Evolutionary conservation across 371 early-diverging fungal species (phyloP).

Genomic region (Synchytrium microbalum): DNA sequence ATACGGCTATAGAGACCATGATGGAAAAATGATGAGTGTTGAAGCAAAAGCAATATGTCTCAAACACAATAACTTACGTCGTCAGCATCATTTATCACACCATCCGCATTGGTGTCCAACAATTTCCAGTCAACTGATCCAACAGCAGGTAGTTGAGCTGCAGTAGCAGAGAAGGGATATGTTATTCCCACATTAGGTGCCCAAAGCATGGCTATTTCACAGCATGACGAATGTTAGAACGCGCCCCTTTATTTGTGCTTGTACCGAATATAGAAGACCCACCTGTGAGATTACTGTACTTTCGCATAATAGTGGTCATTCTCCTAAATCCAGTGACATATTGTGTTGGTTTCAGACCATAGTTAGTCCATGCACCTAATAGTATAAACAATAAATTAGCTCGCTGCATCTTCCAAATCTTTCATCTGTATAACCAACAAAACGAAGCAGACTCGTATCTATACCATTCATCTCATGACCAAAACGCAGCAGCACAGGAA

Average conservation of each 20-base stretch:
- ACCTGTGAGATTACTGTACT: conserved; percentile 24
- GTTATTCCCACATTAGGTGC: conserved; percentile 31
- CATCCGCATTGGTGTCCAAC: conserved; percentile 30
- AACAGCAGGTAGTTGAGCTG: neutral
- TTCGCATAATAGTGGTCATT: conserved; percentile 11
- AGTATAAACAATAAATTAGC: neutral
- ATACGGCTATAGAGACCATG: too few species aligned
- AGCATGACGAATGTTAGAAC: neutral
- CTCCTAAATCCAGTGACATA: conserved; percentile 6
- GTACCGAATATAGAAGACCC: neutral
- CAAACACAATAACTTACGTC: too few species aligned
- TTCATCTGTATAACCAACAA: neutral
- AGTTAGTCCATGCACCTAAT: conserved; percentile 22
- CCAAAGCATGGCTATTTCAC: conserved; percentile 38
- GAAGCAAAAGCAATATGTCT: too few species aligned
- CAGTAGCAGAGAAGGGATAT: conserved; percentile 27
- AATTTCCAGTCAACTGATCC: conserved; percentile 18
- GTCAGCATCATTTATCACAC: conserved; percentile 12
- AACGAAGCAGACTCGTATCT: neutral
- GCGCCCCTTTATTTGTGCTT: neutral
- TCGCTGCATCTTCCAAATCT: neutral
- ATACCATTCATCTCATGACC: conserved; percentile 40
- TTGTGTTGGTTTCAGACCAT: conserved; percentile 13
- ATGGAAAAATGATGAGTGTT: too few species aligned
- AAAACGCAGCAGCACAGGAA: conserved; percentile 29